Evolutionary conservation across 2,329 filamentous ascomycete species (phyloP).

Genomic region (Pestalotiopsis sp.): DNA sequence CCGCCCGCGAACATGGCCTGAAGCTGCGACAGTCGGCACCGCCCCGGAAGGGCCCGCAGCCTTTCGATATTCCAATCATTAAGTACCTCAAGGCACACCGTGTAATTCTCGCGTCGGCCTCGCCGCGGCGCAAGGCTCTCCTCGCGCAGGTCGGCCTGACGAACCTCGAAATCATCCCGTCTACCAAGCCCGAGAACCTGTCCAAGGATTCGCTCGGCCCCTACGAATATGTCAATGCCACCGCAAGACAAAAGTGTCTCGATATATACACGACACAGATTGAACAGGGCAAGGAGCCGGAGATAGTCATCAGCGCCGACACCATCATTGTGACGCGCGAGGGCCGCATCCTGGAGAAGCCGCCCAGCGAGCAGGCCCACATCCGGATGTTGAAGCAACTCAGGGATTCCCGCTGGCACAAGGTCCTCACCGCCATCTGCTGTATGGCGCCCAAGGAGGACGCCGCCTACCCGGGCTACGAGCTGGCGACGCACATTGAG

Average conservation of each 20-base stretch:
- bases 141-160: slow-evolving; percentile 79
- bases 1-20: slow-evolving; percentile 37
- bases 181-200: slow-evolving; percentile 80
- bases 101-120: slow-evolving; percentile 87
- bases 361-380: slow-evolving; percentile 77
- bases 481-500: slow-evolving; percentile 77
- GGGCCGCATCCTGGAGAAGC: slow-evolving; percentile 88
- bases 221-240: slow-evolving; percentile 88
- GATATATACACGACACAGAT: slow-evolving; percentile 62
- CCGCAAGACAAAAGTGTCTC: slow-evolving; percentile 79
- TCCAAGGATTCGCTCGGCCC: slow-evolving; percentile 73
- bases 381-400: slow-evolving; percentile 79
- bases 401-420: slow-evolving; percentile 75
- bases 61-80: slow-evolving; percentile 79
- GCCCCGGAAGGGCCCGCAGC: slow-evolving; percentile 52
- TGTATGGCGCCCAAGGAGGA: slow-evolving; percentile 82
- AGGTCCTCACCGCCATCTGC: slow-evolving; percentile 82
- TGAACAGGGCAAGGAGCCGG: slow-evolving; percentile 60
- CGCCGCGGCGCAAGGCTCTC: slow-evolving; percentile 80
- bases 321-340: slow-evolving; percentile 79
- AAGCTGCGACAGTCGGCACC: slow-evolving; percentile 25
- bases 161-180: slow-evolving; percentile 82
- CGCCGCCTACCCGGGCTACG: slow-evolving; percentile 82
- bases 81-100: slow-evolving; percentile 74
- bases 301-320: slow-evolving; percentile 85